phyloP scores from a whole-genome alignment of 257 asterid genomes.

The Vinca minor region DNA sequence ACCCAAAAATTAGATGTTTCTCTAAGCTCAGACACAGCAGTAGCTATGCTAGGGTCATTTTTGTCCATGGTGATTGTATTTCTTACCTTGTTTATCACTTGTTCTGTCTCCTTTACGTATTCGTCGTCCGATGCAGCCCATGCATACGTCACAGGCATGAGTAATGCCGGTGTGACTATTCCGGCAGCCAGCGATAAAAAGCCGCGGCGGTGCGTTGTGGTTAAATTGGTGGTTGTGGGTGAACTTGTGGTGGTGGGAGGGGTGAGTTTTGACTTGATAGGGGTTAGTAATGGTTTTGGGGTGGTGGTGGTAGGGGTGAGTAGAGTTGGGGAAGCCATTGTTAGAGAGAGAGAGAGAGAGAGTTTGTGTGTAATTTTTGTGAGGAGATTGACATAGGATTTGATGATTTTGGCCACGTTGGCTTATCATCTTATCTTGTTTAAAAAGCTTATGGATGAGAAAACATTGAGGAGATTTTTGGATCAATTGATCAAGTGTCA shows the following conservation, averaged over 20 bases:
- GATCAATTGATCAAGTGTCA: conserved; percentile 1
- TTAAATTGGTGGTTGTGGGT: conserved; percentile 13
- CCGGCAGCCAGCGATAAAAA: conserved; percentile 46
- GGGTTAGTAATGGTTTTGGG: conserved; percentile 33
- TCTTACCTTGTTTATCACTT: conserved; percentile 63
- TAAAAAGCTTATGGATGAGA: conserved; percentile 40
- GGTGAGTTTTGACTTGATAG: conserved; percentile 32
- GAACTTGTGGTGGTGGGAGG: conserved; percentile 1
- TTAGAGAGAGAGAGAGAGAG: neutral
- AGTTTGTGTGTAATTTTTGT: neutral
- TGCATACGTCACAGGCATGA: conserved; percentile 31
- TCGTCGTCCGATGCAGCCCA: conserved; percentile 58
- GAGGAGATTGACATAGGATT: conserved; percentile 19
- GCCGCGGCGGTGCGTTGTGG: conserved; percentile 38
- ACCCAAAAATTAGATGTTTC: conserved; percentile 83
- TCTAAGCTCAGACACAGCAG: conserved; percentile 68
- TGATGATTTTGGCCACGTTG: conserved; percentile 47
- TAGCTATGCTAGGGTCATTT: conserved; percentile 56
- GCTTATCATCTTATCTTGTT: conserved; percentile 72
- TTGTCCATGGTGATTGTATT: conserved; percentile 54
- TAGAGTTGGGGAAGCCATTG: conserved; percentile 66
- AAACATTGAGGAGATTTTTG: conserved; percentile 13
- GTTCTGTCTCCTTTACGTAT: conserved; percentile 61
- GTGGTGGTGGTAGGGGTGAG: conserved; percentile 44
- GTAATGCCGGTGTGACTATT: conserved; percentile 15